Evolutionary conservation across 1,284 basidiomycete species (phyloP).

Genomic region (Dichomitus squalens): DNA sequence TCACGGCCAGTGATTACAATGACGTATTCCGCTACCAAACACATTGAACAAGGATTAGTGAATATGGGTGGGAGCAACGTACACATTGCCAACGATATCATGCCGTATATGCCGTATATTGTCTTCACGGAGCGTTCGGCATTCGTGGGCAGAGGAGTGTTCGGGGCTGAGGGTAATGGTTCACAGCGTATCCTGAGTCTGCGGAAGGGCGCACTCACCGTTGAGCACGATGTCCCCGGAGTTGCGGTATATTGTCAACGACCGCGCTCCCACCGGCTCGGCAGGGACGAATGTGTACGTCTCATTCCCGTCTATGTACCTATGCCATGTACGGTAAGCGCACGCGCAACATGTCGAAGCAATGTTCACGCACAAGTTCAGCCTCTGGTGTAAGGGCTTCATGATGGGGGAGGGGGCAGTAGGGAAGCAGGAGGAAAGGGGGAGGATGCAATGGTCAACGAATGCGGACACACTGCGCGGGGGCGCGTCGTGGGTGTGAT

Average conservation of each 20-base stretch:
- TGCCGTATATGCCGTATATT: constrained; percentile 85
- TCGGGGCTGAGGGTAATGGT: constrained; percentile 47
- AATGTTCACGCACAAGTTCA: constrained; percentile 55
- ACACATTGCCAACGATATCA: constrained; percentile 88
- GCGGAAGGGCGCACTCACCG: constrained; percentile 43
- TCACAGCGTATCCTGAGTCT: constrained; percentile 4
- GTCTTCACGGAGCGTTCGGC: constrained; percentile 61
- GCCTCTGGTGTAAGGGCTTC: constrained; percentile 69
- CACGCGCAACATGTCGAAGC: constrained; percentile 3
- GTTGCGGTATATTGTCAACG: constrained; percentile 69
- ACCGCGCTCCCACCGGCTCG: constrained; percentile 61
- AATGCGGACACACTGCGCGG: constrained; percentile 15
- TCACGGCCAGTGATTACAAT: constrained; percentile 88
- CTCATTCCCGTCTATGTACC: constrained; percentile 70
- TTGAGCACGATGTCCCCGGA: constrained; percentile 75
- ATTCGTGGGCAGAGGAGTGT: constrained; percentile 51
- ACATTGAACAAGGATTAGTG: background rate
- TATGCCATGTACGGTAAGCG: constrained; percentile 33
- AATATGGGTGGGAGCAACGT: constrained; percentile 34
- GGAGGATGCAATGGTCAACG: constrained; percentile 14
- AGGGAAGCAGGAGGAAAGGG: constrained; percentile 11
- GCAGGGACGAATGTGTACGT: constrained; percentile 76
- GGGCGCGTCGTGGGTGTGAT: constrained; percentile 26
- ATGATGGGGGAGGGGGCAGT: constrained; percentile 42
- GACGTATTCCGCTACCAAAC: constrained; percentile 82